Conservation (phyloP, 495 filamentous ascomycete genomes). For the Aspergillus ostianus region DNA sequence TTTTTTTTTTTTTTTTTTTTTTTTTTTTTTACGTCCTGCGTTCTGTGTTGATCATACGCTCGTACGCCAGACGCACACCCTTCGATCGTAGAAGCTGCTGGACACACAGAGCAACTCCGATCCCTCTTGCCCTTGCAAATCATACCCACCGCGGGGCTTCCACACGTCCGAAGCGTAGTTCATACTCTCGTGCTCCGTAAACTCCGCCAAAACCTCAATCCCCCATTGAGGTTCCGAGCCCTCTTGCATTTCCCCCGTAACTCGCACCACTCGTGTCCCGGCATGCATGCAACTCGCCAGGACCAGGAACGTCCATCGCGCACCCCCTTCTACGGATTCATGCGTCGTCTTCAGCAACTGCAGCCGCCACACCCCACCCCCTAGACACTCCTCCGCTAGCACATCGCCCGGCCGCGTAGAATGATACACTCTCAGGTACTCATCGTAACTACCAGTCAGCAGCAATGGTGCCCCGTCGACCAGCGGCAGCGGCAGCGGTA, state of each 20-base stretch:
- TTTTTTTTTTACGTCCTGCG: background rate
- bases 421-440: conserved; percentile 67
- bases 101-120: conserved; percentile 56
- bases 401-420: conserved; percentile 39
- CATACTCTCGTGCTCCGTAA: conserved; percentile 92
- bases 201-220: conserved; percentile 67
- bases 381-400: conserved; percentile 62
- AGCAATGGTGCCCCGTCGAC: conserved; percentile 50
- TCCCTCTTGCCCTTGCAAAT: conserved; percentile 17
- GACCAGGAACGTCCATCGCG: conserved; percentile 48
- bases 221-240: conserved; percentile 42
- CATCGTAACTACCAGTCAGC: conserved; percentile 91
- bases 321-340: conserved; percentile 7
- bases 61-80: conserved; percentile 74
- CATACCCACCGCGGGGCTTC: conserved; percentile 25
- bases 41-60: conserved; percentile 4
- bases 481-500: conserved; percentile 55
- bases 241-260: conserved; percentile 31
- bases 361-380: conserved; percentile 90
- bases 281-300: conserved; percentile 94
- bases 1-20: too few relatives aligned
- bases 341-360: conserved; percentile 50
- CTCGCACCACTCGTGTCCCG: conserved; percentile 65
- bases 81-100: conserved; percentile 86
- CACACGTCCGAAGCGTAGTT: conserved; percentile 86